Base-by-base conservation (phyloP, 805 yeast species). In the baker's yeast (Saccharomyces cerevisiae) region DNA sequence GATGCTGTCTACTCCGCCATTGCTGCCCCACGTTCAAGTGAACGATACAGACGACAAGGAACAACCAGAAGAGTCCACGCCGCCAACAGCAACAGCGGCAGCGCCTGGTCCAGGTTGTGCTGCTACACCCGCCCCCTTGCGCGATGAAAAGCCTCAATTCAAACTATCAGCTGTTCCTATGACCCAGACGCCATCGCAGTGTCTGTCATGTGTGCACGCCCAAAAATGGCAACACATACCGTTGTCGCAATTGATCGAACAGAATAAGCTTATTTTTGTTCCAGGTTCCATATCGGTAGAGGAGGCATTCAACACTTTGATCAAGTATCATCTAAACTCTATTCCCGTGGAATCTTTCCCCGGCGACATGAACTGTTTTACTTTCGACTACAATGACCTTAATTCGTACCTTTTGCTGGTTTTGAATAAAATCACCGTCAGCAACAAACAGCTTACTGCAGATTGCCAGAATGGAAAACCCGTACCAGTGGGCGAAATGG, bases 351-450 rank as follows among this genome's bases (percentile, higher is more conserved):
- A 78, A 57, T 74, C 77, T 49, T 73, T 63, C 55, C 73, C 76
- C 1, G 74, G 77, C 51, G 88, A 83, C 60, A 73, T 84, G 60
- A 79, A 84, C 59, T 89, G 94, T 64, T 77, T 86, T 56, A 86
- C 96, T 1, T 92, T 92, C 69, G 99, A 94, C 70, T 94, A 89
- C 71, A 80, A 92, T 29, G 97, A 92, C 71, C 77, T 92, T 70
- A 90, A 89, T 64, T 84, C 97, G 11, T 90, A 90, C 68, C 74
- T 92, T 59, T 74, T 92, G 59, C 73, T 94, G 56, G 94, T 94
- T 24, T 77, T 91, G 75, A 91, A 92, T 67, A 88, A 86, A 64
- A 72, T 80, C 27, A 72, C 73, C 47, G 68, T 75, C 8, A 67
- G 60, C 50, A 70, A 70, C 52, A 66, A 68, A 49, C 61, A 63